These are phyloP conservation scores for Senna tora DNA, from an alignment of 306 rosid species.

Conservation along the genomic window DNA sequence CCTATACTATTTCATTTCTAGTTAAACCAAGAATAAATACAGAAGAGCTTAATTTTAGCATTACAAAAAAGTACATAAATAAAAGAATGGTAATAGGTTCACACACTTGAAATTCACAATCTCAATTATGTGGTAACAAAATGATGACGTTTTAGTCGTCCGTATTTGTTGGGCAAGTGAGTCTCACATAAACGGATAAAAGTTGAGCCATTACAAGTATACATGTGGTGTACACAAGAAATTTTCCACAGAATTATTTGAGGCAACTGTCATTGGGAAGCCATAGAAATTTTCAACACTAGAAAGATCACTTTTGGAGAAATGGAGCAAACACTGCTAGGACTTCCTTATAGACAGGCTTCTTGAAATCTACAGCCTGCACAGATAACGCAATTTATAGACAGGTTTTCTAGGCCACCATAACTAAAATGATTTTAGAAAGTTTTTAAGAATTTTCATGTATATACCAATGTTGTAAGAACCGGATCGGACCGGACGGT, in stretches of 20 bases:
- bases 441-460: no score
- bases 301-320: slow-evolving; percentile 46
- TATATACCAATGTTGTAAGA: no score
- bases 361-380: slow-evolving; percentile 91
- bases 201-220: neutral
- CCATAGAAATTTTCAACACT: neutral
- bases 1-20: no score
- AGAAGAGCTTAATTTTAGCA: no score
- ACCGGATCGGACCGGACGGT: no score
- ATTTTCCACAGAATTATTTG: neutral
- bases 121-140: no score
- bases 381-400: slow-evolving; percentile 23
- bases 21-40: no score
- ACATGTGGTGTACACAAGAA: neutral
- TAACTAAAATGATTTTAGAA: slow-evolving; percentile 5
- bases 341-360: slow-evolving; percentile 88
- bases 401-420: neutral
- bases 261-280: neutral
- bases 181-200: neutral
- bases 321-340: slow-evolving; percentile 61
- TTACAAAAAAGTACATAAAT: no score
- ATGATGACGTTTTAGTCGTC: no score
- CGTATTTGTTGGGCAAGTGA: neutral
- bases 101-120: no score
- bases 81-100: no score